A percentile compares a stretch with the other conserved stretches of the same genome.
Evolutionary conservation across 192 early-diverging fungal genomes (phyloP).

Genomic region (Backusella liffmaniae): DNA sequence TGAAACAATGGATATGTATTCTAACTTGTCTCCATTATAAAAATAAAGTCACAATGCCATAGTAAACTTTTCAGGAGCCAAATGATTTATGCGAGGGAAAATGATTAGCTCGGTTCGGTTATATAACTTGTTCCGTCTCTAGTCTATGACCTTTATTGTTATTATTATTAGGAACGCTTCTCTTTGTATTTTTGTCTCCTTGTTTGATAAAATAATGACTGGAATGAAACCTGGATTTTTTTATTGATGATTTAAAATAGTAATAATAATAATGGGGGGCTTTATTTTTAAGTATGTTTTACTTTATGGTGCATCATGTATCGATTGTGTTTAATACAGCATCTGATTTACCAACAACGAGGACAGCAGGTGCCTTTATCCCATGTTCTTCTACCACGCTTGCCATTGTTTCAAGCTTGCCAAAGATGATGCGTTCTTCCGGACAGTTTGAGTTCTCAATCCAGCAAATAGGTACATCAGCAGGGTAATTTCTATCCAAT

Average conservation of each 20-base stretch:
- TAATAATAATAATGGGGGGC: neutral
- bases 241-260: neutral
- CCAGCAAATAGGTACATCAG: conserved; percentile 67
- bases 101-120: neutral
- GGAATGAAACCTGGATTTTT: neutral
- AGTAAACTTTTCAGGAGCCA: neutral
- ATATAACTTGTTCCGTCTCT: neutral
- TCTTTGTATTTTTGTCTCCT: neutral
- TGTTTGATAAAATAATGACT: neutral
- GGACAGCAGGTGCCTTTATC: conserved; percentile 72
- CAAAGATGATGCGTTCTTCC: conserved; percentile 69
- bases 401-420: conserved; percentile 62
- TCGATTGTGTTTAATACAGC: conserved; percentile 5
- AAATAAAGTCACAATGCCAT: neutral
- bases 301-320: neutral
- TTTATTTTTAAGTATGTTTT: neutral
- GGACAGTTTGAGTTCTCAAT: conserved; percentile 82
- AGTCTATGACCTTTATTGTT: too few relatives aligned
- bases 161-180: neutral
- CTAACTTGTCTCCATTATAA: neutral
- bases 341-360: conserved; percentile 65
- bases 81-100: neutral
- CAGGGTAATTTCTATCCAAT: conserved; percentile 61
- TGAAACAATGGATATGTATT: neutral
- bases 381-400: conserved; percentile 60